Conservation (phyloP, 176 grass and related monocot species). For the Paspalum notatum region DNA sequence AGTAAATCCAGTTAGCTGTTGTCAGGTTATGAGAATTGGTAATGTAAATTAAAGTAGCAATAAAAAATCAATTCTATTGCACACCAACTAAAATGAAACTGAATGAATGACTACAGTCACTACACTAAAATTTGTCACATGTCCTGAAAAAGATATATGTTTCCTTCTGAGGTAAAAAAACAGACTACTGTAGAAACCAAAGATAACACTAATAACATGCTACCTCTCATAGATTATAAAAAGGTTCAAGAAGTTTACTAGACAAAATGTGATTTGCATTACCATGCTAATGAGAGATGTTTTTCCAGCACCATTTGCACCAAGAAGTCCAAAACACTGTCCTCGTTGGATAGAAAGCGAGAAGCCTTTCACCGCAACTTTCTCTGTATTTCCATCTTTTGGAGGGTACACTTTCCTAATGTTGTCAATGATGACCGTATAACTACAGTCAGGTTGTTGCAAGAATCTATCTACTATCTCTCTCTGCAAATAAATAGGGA, state of each 20-base stretch:
- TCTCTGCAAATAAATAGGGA: slow-evolving; percentile 45
- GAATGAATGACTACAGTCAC: neutral
- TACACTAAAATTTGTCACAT: neutral
- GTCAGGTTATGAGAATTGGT: slow-evolving; percentile 29
- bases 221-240: neutral
- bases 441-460: slow-evolving; percentile 34
- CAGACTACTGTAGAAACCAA: neutral
- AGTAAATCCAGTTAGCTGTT: slow-evolving; percentile 82
- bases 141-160: neutral
- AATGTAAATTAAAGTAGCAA: neutral
- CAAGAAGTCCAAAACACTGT: slow-evolving; percentile 89
- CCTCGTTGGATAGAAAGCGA: slow-evolving; percentile 66
- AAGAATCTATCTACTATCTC: slow-evolving; percentile 63
- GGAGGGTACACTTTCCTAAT: slow-evolving; percentile 71
- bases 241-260: neutral
- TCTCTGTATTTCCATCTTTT: slow-evolving; percentile 64
- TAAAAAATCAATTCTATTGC: neutral
- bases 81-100: neutral
- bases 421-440: slow-evolving; percentile 69
- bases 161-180: neutral
- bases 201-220: neutral
- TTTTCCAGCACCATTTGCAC: slow-evolving; percentile 86
- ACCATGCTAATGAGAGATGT: slow-evolving; percentile 90
- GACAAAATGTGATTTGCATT: neutral
- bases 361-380: slow-evolving; percentile 63